Conservation (phyloP, 768 basidiomycete species). For the Strobilomyces confusus region DNA sequence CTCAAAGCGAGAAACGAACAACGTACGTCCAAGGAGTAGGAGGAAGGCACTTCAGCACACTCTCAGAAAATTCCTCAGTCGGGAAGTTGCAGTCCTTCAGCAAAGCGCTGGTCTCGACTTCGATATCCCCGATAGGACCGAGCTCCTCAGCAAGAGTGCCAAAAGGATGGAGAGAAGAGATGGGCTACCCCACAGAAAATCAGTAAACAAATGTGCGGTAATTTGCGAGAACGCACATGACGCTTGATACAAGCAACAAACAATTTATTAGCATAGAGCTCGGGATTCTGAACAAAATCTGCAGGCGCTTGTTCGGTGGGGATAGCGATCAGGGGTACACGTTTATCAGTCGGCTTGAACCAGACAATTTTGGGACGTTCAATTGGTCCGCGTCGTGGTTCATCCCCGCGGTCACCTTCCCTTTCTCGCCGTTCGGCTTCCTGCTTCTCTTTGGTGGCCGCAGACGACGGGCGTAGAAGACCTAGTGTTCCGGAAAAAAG, state of each 20-base stretch:
- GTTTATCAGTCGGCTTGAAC: conserved; percentile 99
- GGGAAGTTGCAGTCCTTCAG: conserved; percentile 99
- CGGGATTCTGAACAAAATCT: conserved; percentile 94
- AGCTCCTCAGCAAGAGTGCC: conserved; percentile 97
- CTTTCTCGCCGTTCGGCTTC: conserved; percentile 96
- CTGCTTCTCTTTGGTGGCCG: conserved; percentile 98
- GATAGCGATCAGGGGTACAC: conserved; percentile 97
- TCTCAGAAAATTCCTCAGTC: conserved; percentile 93
- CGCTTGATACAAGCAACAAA: conserved; percentile 99
- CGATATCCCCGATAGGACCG: conserved; percentile 96
- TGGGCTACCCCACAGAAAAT: conserved; percentile 50
- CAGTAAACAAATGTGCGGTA: conserved; percentile 10
- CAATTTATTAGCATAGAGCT: conserved; percentile 82
- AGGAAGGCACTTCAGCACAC: conserved; percentile 91
- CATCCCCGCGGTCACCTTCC: conserved; percentile 87
- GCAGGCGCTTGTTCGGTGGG: conserved; percentile 97
- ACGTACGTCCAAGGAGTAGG: conserved; percentile 91
- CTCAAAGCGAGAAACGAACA: not conserved
- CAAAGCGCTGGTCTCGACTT: conserved; percentile 95
- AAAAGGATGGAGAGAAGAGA: conserved; percentile 97
- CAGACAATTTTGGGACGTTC: conserved; percentile 99
- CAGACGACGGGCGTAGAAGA: conserved; percentile 90
- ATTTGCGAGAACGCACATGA: conserved; percentile 60
- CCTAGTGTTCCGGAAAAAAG: conserved; percentile 97
- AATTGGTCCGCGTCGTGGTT: conserved; percentile 70